phyloP scores from a whole-genome alignment of 1,284 basidiomycete genomes.

The Cutaneotrichosporon cutaneum region DNA sequence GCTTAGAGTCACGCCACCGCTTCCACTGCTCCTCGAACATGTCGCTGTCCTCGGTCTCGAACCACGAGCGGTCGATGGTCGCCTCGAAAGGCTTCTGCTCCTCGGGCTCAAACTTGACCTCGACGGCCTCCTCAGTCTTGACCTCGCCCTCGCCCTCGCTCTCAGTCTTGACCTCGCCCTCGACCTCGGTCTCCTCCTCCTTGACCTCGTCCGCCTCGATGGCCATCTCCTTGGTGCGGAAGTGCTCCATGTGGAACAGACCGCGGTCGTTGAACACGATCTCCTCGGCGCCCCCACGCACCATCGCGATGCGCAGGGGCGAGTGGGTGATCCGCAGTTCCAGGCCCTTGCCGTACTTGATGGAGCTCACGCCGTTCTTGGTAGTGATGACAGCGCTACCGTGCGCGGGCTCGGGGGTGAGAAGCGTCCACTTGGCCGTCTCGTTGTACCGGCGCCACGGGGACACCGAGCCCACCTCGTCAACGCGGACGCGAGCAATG shows the following conservation, averaged over 20 bases:
- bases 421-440: constrained; percentile 78
- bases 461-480: constrained; percentile 67
- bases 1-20: constrained; percentile 86
- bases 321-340: constrained; percentile 65
- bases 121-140: not conserved
- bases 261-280: constrained; percentile 86
- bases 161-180: constrained; percentile 10
- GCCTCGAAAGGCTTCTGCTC: constrained; percentile 60
- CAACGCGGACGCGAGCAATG: constrained; percentile 77
- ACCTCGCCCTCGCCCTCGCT: not conserved
- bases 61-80: constrained; percentile 67
- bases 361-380: constrained; percentile 49
- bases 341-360: constrained; percentile 41
- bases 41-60: constrained; percentile 76
- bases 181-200: constrained; percentile 52
- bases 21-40: constrained; percentile 88
- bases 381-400: constrained; percentile 55
- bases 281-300: constrained; percentile 73
- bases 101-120: not conserved
- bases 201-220: constrained; percentile 38
- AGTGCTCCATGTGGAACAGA: constrained; percentile 97
- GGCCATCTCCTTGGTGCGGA: constrained; percentile 64
- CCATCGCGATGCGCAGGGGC: constrained; percentile 71
- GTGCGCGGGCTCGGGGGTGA: constrained; percentile 61
- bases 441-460: constrained; percentile 82